These are phyloP conservation scores for Plasmodium cynomolgi DNA, from an alignment of 169 alveolate genomes.

Conservation along the genomic window DNA sequence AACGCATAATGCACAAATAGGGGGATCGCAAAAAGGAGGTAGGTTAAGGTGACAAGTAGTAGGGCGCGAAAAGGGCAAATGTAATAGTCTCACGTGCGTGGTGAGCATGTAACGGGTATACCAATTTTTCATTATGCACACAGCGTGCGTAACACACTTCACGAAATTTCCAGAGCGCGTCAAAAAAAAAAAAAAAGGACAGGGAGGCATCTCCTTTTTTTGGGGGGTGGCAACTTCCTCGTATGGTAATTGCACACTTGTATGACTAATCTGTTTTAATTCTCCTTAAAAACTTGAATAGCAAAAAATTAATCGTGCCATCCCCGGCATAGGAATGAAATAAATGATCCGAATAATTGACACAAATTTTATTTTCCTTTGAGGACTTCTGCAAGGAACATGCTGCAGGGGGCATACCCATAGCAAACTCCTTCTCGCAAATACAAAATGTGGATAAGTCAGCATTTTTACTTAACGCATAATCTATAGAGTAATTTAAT, in stretches of 20 bases:
- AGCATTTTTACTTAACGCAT: slow-evolving; percentile 48
- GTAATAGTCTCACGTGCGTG: not conserved
- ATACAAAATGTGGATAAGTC: slow-evolving; percentile 37
- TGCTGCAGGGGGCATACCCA: not conserved
- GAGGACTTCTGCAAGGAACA: slow-evolving; percentile 1
- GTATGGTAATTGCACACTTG: not conserved
- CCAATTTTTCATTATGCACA: not conserved
- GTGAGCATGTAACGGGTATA: not conserved
- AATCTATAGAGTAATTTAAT: slow-evolving; percentile 54
- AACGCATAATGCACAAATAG: not conserved
- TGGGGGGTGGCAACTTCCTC: not conserved
- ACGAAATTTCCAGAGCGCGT: not conserved
- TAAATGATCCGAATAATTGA: slow-evolving; percentile 44
- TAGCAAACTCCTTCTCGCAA: slow-evolving; percentile 3
- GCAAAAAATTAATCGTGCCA: slow-evolving; percentile 49
- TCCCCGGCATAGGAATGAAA: slow-evolving; percentile 71
- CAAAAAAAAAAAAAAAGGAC: not conserved
- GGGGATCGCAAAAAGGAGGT: not conserved
- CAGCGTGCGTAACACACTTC: not conserved
- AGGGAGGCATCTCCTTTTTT: not conserved
- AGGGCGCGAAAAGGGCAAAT: not conserved
- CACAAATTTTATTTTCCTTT: not conserved
- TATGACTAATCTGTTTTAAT: not conserved
- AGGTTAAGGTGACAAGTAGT: not conserved
- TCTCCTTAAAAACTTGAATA: slow-evolving; percentile 13